A percentile compares a stretch with the other conserved stretches of the same genome.
These are phyloP conservation scores for Pseudodiploospora longispora DNA, from an alignment of 2,329 filamentous ascomycete genomes.

Conservation along the genomic window DNA sequence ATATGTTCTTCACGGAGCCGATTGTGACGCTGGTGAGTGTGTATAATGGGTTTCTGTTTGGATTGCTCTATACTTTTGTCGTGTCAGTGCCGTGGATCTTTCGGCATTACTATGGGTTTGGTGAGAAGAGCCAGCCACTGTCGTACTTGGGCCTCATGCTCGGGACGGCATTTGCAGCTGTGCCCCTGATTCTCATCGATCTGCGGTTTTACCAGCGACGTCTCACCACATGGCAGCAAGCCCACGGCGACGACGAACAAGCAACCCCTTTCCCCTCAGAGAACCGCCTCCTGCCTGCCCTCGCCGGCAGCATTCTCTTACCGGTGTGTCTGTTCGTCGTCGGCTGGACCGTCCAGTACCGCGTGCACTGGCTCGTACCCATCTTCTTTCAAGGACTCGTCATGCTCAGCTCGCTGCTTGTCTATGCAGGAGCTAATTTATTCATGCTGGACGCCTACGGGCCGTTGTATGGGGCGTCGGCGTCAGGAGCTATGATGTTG, in stretches of 20 bases:
- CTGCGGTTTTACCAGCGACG: conserved; percentile 47
- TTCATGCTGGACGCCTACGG: conserved; percentile 22
- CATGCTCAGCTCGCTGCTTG: conserved; percentile 18
- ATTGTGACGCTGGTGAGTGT: conserved; percentile 59
- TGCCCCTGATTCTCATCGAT: conserved; percentile 36
- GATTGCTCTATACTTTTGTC: conserved; percentile 53
- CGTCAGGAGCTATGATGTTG: conserved; percentile 18
- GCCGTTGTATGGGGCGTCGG: conserved; percentile 19
- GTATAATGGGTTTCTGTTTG: conserved; percentile 57
- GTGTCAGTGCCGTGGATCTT: conserved; percentile 60
- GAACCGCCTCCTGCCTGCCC: conserved; percentile 52
- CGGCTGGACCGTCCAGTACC: conserved; percentile 47
- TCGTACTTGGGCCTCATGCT: conserved; percentile 62
- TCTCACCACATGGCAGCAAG: conserved; percentile 38
- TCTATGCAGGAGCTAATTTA: conserved; percentile 19
- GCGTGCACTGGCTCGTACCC: conserved; percentile 17
- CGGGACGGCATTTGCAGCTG: conserved; percentile 49
- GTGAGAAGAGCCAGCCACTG: conserved; percentile 49
- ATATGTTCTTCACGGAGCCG: conserved; percentile 61
- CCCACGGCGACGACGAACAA: conserved; percentile 32
- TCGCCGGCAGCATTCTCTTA: conserved; percentile 54
- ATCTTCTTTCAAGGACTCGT: conserved; percentile 17
- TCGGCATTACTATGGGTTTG: conserved; percentile 51
- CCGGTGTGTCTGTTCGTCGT: conserved; percentile 62
- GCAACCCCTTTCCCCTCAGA: conserved; percentile 51